Percentiles rank a stretch among this genome's conserved stretches.
phyloP scores from a whole-genome alignment of 345 rosid genomes.

The Hibiscus trionum region DNA sequence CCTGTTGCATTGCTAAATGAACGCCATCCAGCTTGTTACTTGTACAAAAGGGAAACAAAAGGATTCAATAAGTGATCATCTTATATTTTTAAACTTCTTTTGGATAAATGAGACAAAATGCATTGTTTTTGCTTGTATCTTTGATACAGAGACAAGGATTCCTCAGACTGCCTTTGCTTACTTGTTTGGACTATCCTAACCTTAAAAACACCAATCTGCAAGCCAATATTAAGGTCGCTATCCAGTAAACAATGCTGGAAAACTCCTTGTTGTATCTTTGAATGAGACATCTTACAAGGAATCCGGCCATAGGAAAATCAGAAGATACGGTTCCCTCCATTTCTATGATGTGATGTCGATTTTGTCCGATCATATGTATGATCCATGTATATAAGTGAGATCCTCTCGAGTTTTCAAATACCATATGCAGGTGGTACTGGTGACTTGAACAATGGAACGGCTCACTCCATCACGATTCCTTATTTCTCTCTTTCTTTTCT shows the following conservation, averaged over 20 bases:
- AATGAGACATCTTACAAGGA: neutral
- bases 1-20: neutral
- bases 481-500: slow-evolving; percentile 14
- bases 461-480: neutral
- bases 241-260: neutral
- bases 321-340: neutral
- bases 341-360: neutral
- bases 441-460: slow-evolving; percentile 11
- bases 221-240: neutral
- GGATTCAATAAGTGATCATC: neutral
- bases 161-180: neutral
- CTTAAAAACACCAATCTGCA: neutral
- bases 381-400: slow-evolving; percentile 7
- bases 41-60: neutral
- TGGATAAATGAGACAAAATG: slow-evolving; percentile 4
- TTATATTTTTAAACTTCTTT: neutral
- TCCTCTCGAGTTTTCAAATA: neutral
- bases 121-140: slow-evolving; percentile 3
- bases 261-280: neutral
- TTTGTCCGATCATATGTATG: neutral
- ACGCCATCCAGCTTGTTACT: neutral
- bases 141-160: neutral
- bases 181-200: neutral
- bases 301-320: slow-evolving; percentile 7
- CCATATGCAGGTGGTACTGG: neutral